A percentile compares a stretch with the other conserved stretches of the same genome.
These are phyloP conservation scores for Boletus nobilissimus DNA, from an alignment of 1,284 basidiomycete species.

Conservation along the genomic window DNA sequence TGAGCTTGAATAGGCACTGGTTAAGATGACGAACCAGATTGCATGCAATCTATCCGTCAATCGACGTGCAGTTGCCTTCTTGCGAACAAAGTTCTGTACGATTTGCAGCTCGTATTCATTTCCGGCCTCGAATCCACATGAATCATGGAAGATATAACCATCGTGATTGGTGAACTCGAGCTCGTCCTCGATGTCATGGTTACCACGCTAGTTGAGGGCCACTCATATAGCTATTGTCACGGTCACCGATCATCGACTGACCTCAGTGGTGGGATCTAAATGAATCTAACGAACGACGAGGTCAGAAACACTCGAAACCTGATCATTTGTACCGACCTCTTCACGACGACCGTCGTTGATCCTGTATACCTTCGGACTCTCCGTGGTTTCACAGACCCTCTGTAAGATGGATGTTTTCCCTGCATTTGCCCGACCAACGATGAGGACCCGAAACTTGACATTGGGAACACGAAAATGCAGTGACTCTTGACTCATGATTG, in stretches of 20 bases:
- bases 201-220: background rate
- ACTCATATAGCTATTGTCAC: background rate
- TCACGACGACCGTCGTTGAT: background rate
- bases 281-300: background rate
- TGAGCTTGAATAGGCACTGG: background rate
- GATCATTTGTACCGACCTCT: constrained; percentile 7
- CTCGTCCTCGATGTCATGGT: constrained; percentile 15
- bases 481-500: background rate
- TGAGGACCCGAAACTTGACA: constrained; percentile 15
- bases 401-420: constrained; percentile 22
- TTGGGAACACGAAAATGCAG: background rate
- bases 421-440: constrained; percentile 15
- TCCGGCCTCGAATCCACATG: constrained; percentile 10
- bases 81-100: constrained; percentile 10
- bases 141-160: constrained; percentile 20
- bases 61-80: background rate
- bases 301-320: background rate
- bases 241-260: background rate
- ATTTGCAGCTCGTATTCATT: background rate
- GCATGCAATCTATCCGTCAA: constrained; percentile 11
- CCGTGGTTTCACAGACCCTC: constrained; percentile 21
- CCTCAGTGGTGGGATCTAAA: constrained; percentile 8
- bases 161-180: constrained; percentile 8
- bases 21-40: constrained; percentile 8
- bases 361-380: constrained; percentile 16